These are phyloP conservation scores for Coemansia aciculifera DNA, from an alignment of 192 early-diverging fungal species.

Conservation along the genomic window DNA sequence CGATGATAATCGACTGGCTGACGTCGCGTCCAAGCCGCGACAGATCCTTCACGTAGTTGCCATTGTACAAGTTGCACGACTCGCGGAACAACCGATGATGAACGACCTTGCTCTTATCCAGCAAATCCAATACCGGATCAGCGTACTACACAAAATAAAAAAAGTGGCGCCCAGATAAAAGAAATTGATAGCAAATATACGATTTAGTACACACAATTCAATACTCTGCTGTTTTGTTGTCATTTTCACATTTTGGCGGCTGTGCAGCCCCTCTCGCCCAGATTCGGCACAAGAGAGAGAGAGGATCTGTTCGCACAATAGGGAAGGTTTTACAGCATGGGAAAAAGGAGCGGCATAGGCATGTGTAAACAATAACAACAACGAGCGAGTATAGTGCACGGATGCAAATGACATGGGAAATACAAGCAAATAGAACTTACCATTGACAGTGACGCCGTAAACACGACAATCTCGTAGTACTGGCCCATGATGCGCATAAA, in stretches of 20 bases:
- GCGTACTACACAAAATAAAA: conserved; percentile 76
- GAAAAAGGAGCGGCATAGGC: background rate
- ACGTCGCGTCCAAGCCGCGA: conserved; percentile 85
- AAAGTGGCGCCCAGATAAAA: conserved; percentile 7
- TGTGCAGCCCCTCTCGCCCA: conserved; percentile 50
- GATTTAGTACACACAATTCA: conserved; percentile 11
- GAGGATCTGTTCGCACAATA: background rate
- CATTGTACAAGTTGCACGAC: conserved; percentile 90
- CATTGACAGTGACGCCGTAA: conserved; percentile 91
- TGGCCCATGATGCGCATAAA: conserved; percentile 85
- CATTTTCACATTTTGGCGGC: background rate
- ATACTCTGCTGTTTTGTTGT: background rate
- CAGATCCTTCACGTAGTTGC: conserved; percentile 97
- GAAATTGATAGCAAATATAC: background rate
- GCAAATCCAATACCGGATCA: conserved; percentile 93
- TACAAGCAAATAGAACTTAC: conserved; percentile 29
- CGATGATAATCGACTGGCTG: conserved; percentile 84
- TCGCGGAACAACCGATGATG: conserved; percentile 96
- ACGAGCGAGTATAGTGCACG: conserved; percentile 2
- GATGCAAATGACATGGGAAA: background rate
- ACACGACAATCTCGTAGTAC: conserved; percentile 92
- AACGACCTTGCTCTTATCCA: conserved; percentile 82
- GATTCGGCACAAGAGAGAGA: background rate
- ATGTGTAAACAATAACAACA: conserved; percentile 15
- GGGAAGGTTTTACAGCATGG: background rate